These are phyloP conservation scores for Lepraria neglecta DNA, from an alignment of 495 filamentous ascomycete genomes.

Conservation along the genomic window DNA sequence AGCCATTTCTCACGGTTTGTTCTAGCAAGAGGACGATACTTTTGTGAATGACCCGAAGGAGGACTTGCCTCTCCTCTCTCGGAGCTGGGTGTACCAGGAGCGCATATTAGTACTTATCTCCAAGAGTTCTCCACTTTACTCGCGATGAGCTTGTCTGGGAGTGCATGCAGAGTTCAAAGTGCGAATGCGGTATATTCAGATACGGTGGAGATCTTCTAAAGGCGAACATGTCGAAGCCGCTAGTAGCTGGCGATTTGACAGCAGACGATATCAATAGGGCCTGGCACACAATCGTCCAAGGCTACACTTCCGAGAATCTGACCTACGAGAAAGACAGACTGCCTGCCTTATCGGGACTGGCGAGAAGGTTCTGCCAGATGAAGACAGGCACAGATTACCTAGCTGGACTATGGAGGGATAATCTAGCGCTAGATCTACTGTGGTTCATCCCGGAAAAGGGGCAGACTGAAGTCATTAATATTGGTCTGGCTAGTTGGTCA, in stretches of 20 bases:
- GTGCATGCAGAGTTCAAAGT: background rate
- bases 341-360: background rate
- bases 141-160: background rate
- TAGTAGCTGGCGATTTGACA: background rate
- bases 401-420: background rate
- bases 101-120: background rate
- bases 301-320: background rate
- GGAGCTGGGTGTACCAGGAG: conserved; percentile 4
- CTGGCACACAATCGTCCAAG: background rate
- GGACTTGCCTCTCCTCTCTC: background rate
- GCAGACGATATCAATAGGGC: background rate
- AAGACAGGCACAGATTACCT: background rate
- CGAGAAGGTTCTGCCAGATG: background rate
- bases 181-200: background rate
- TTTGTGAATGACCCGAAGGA: background rate
- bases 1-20: background rate
- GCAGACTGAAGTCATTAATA: too few relatives aligned
- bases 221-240: background rate
- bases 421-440: background rate
- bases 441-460: background rate
- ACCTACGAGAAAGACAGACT: background rate
- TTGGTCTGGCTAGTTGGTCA: too few relatives aligned
- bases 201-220: background rate
- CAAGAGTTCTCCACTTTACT: background rate
- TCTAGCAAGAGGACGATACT: background rate